Conservation (phyloP, 441 rosid genomes). For the Populus hybrid region DNA sequence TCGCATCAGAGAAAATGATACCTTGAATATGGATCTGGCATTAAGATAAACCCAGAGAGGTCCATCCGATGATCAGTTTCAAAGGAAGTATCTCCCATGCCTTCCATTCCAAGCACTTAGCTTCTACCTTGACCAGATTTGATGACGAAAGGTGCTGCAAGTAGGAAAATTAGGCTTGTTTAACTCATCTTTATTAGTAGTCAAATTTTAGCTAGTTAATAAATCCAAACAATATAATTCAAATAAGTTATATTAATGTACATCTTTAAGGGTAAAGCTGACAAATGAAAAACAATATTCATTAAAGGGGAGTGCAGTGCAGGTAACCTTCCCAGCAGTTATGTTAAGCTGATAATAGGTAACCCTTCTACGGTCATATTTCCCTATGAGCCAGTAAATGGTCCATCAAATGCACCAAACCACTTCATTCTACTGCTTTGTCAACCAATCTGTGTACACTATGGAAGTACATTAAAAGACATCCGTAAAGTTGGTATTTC, state of each 20-base stretch:
- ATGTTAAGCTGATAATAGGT: neutral
- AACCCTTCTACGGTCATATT: neutral
- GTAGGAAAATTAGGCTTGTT: slow-evolving; percentile 2
- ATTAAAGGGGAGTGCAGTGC: neutral
- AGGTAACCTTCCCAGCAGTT: neutral
- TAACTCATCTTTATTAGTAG: neutral
- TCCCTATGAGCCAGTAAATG: neutral
- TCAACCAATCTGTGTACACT: neutral
- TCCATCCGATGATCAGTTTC: slow-evolving; percentile 3
- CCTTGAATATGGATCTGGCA: neutral
- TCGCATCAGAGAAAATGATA: neutral
- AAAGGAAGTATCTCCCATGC: slow-evolving; percentile 4
- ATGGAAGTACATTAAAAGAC: neutral
- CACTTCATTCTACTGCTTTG: neutral
- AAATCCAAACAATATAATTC: neutral
- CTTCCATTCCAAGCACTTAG: slow-evolving; percentile 3
- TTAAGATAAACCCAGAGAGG: neutral
- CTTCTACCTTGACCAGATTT: slow-evolving; percentile 16
- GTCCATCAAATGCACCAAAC: neutral
- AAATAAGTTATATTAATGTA: neutral
- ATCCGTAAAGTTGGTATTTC: neutral
- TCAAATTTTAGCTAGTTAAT: neutral
- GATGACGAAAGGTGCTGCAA: slow-evolving; percentile 24
- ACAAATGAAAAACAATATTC: neutral
- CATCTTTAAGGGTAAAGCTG: neutral